phyloP scores from a whole-genome alignment of 1,139 yeast species.

The Lodderomyces oxycetoniae region DNA sequence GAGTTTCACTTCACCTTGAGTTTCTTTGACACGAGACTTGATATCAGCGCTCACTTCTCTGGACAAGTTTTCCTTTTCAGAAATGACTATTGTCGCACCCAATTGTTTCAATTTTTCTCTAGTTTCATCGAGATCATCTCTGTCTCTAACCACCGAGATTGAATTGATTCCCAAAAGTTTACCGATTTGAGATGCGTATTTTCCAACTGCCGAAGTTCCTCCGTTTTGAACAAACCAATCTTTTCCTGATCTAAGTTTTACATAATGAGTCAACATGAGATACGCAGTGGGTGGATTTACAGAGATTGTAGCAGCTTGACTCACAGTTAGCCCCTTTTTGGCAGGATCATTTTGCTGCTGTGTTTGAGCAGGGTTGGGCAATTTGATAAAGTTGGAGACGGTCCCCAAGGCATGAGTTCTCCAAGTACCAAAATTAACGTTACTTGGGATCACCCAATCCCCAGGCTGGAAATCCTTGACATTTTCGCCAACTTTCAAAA shows the following conservation, averaged over 20 bases:
- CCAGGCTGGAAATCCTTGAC: conserved; percentile 54
- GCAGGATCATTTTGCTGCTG: conserved; percentile 28
- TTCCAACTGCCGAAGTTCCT: conserved; percentile 95
- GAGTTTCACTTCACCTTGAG: conserved; percentile 55
- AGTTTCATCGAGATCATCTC: conserved; percentile 67
- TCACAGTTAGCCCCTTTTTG: conserved; percentile 41
- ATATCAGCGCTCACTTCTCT: conserved; percentile 58
- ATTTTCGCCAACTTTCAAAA: conserved; percentile 62
- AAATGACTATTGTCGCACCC: conserved; percentile 88
- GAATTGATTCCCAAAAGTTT: conserved; percentile 74
- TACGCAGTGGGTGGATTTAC: conserved; percentile 94
- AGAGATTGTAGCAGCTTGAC: conserved; percentile 80
- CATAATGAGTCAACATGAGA: conserved; percentile 75
- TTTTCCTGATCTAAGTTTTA: conserved; percentile 53
- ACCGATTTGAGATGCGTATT: conserved; percentile 86
- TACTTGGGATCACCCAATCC: conserved; percentile 90
- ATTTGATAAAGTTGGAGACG: conserved; percentile 47
- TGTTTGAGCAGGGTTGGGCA: conserved; percentile 43
- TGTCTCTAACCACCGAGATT: conserved; percentile 80
- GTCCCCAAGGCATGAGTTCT: conserved; percentile 69
- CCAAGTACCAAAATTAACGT: conserved; percentile 92
- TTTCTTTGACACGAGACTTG: conserved; percentile 58
- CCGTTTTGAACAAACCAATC: conserved; percentile 98
- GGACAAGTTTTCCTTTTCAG: conserved; percentile 77
- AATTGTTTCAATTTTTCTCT: conserved; percentile 49